Evolutionary conservation across 371 early-diverging fungal species (phyloP), one percentile per base, ranked within the genome.

Genomic region (Rhizomucor pusillus): DNA sequence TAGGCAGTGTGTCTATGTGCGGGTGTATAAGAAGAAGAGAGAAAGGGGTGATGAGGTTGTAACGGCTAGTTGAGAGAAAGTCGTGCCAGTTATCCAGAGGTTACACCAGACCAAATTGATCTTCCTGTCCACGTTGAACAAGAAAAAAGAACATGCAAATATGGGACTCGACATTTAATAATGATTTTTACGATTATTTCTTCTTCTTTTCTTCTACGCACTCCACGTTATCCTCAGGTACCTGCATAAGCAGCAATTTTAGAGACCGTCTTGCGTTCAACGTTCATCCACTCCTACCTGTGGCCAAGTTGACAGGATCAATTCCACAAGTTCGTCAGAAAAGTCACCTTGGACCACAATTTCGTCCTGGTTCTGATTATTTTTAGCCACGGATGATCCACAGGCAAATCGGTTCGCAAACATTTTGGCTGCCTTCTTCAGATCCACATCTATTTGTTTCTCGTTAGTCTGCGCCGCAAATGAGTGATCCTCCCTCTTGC

Each of bases 311-410:
- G 70, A 71, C 34, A 83, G 63, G 44, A 87, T 87, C 53, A 84
- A 61, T 16, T 84, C 81, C 19, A 68, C 63, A n/a, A 97, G 69
- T 47, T 93, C 94, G 49, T 93, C 93, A 52, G 82, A 80, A 37
- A 91, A 85, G 65, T 92, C 93, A 35, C 95, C 97, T 63, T 95
- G 95, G 14, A 97, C 92, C 14, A 93, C 88, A 72, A 96, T 95
- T 66, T 96, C 97, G 56, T 97, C 93, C 35, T 73, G 73, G 50
- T 93, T 93, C 62, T 88, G 86, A 54, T 91, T 88, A 65, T 89
- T 94, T 80, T 94, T 94, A 39, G 92, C 88, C 34, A 94, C 95
- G 3, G 93, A 91, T 12, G 93, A 84, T 45, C 95, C 95, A 67
- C 92, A 90, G 1, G 95, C 95, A 69, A 92, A 95, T 72, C 87